phyloP scores from a whole-genome alignment of 2,329 filamentous ascomycete species.

The Geosmithia flava region DNA sequence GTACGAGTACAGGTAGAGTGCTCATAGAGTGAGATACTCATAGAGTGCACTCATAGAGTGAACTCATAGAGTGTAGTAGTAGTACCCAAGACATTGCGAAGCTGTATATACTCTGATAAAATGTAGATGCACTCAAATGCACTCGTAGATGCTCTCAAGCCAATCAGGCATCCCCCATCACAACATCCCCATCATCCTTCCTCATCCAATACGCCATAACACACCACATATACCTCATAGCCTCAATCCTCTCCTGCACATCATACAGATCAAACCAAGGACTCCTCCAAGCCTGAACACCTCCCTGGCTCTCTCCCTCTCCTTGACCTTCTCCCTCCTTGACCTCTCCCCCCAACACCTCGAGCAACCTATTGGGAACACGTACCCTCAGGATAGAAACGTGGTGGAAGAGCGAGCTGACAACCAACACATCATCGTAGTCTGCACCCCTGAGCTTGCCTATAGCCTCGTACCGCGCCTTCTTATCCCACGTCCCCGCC shows the following conservation, averaged over 20 bases:
- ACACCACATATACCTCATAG: slow-evolving; percentile 44
- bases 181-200: slow-evolving; percentile 3
- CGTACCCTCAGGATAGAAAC: slow-evolving; percentile 44
- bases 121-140: no score
- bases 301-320: slow-evolving; percentile 44
- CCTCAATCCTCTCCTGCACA: slow-evolving; percentile 38
- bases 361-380: slow-evolving; percentile 40
- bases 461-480: slow-evolving; percentile 44
- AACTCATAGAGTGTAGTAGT: no score
- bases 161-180: slow-evolving; percentile 2
- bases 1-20: no score
- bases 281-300: slow-evolving; percentile 43
- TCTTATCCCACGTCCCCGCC: slow-evolving; percentile 45
- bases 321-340: slow-evolving; percentile 19
- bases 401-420: slow-evolving; percentile 51
- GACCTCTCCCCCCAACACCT: slow-evolving; percentile 35
- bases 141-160: no score
- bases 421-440: slow-evolving; percentile 49
- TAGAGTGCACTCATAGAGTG: no score
- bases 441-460: slow-evolving; percentile 32
- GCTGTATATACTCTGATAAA: no score
- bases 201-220: slow-evolving; percentile 51
- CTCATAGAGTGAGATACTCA: no score
- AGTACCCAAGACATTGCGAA: no score
- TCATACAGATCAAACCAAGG: slow-evolving; percentile 50